Percentiles rank a stretch among this genome's conserved stretches.
These are phyloP conservation scores for Pichia sporocuriosa DNA, from an alignment of 805 yeast genomes.

Conservation along the genomic window DNA sequence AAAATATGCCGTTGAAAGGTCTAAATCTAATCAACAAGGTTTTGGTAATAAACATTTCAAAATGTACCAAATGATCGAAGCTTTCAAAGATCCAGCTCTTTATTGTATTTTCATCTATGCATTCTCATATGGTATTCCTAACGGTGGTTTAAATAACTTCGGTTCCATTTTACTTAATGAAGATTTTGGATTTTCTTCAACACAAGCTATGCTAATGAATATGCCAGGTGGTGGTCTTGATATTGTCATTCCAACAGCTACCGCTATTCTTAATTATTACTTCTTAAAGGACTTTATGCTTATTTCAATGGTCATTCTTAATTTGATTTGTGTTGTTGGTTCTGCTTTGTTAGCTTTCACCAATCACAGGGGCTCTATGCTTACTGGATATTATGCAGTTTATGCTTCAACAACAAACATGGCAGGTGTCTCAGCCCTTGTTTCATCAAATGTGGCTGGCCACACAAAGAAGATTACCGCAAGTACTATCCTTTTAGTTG, in stretches of 20 bases:
- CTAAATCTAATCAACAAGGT: slow-evolving; percentile 33
- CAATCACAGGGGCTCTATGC: slow-evolving; percentile 3
- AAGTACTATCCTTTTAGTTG: slow-evolving; percentile 41
- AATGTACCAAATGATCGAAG: slow-evolving; percentile 49
- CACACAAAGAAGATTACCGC: slow-evolving; percentile 48
- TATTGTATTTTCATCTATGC: slow-evolving; percentile 19
- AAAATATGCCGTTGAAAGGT: slow-evolving; percentile 25
- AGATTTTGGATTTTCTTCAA: slow-evolving; percentile 15
- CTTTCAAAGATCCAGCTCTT: slow-evolving; percentile 21
- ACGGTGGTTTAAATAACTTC: slow-evolving; percentile 27
- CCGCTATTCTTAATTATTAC: slow-evolving; percentile 5
- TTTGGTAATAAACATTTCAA: slow-evolving; percentile 32
- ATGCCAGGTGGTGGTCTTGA: slow-evolving; percentile 19
- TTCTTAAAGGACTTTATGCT: slow-evolving; percentile 6
- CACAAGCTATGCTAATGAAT: slow-evolving; percentile 11
- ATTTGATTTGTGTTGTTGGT: slow-evolving; percentile 7
- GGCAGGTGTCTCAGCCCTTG: slow-evolving; percentile 19
- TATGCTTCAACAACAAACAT: slow-evolving; percentile 12
- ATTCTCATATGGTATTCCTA: slow-evolving; percentile 25
- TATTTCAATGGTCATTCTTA: slow-evolving; percentile 7
- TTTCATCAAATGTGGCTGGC: slow-evolving; percentile 50
- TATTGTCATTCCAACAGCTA: slow-evolving; percentile 9
- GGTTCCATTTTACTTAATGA: slow-evolving; percentile 22
- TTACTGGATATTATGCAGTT: slow-evolving; percentile 9
- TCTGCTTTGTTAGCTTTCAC: slow-evolving; percentile 4